Evolutionary conservation across 257 asterid genomes (phyloP).

Genomic region (Jaltomata sinuosa): DNA sequence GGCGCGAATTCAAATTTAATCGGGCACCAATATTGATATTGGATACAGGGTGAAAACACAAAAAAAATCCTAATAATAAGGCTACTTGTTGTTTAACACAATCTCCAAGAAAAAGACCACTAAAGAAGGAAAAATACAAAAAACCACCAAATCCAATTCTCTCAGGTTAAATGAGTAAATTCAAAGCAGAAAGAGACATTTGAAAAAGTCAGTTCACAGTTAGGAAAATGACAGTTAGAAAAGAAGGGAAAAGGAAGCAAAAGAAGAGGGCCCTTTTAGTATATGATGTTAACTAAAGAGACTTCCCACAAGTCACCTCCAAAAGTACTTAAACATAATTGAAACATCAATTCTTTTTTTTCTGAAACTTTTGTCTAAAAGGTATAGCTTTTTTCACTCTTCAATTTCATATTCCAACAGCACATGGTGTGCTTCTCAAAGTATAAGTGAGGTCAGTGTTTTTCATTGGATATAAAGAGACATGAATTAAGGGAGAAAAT

Average conservation of each 20-base stretch:
- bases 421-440: constrained; percentile 45
- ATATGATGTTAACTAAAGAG: constrained; percentile 6
- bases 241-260: constrained; percentile 1
- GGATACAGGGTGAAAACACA: no score
- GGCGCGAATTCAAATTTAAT: not conserved
- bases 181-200: constrained; percentile 17
- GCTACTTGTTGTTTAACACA: not conserved
- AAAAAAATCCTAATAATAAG: no score
- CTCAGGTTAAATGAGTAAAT: constrained; percentile 1
- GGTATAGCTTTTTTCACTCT: constrained; percentile 37
- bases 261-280: constrained; percentile 2
- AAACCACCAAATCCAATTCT: not conserved
- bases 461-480: constrained; percentile 18
- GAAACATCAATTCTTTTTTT: constrained; percentile 23
- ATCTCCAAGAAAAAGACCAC: not conserved
- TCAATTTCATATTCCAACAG: constrained; percentile 23
- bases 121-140: not conserved
- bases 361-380: not conserved
- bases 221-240: constrained; percentile 33
- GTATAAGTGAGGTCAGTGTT: constrained; percentile 15
- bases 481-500: not conserved
- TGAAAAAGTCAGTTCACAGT: constrained; percentile 30
- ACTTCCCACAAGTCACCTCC: constrained; percentile 17
- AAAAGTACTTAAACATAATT: constrained; percentile 27
- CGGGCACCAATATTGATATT: accelerated